Conservation (phyloP, 108 stramenopile genomes). For the Chaetoceros muelleri region DNA sequence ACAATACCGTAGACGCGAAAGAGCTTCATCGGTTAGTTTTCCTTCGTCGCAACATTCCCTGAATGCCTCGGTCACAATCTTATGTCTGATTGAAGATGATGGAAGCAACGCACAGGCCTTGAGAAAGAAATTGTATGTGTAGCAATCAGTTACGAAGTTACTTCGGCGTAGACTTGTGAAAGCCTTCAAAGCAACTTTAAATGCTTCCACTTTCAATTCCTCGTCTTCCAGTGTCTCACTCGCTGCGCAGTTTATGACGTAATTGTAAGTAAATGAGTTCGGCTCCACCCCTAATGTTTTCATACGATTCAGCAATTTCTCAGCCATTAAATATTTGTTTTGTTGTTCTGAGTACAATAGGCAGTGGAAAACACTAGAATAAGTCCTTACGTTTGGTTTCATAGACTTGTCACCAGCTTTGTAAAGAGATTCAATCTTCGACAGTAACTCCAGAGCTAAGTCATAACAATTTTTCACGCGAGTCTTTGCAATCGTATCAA, state of each 20-base stretch:
- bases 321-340: neutral
- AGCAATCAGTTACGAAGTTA: neutral
- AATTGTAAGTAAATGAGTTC: constrained; percentile 39
- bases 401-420: constrained; percentile 6
- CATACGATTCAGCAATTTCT: neutral
- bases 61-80: neutral
- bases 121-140: neutral
- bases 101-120: neutral
- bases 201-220: constrained; percentile 12
- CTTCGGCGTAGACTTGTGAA: constrained; percentile 27
- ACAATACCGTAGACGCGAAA: neutral
- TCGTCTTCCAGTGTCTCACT: constrained; percentile 10
- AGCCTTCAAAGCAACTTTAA: constrained; percentile 26
- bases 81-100: neutral
- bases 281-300: constrained; percentile 4
- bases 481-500: constrained; percentile 21
- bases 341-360: neutral
- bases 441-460: neutral
- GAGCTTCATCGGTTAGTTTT: neutral
- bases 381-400: constrained; percentile 16
- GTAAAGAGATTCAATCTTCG: neutral
- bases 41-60: neutral
- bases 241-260: constrained; percentile 32
- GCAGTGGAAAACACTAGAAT: constrained; percentile 6
- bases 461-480: neutral